Evolutionary conservation across 2,329 filamentous ascomycete genomes (phyloP), one percentile per base, ranked within the genome.

Genomic region (Metarhizium rileyi): DNA sequence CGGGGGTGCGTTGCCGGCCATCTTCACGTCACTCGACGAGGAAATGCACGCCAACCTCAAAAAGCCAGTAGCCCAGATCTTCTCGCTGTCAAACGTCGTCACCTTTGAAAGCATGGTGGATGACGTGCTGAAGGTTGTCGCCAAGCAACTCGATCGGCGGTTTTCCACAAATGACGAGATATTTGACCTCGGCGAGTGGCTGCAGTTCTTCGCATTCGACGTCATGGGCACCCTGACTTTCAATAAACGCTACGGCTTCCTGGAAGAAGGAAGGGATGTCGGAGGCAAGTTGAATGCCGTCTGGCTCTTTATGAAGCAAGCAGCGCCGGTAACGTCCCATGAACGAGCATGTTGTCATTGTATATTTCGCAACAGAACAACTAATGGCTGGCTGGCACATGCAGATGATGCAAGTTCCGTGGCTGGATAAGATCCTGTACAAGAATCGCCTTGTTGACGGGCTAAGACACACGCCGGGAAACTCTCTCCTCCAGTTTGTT

Each of bases 401-500:
- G 4, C 6, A 50, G 48, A 40, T 46, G n/a, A 50, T 44, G 20
- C 52, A 50, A 27, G 46, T 53, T 9, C 45, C 48, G 4, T 46
- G 43, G 48, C 36, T 50, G 4, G 48, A 50, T 23, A 40, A 38
- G 44, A 14, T 50, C 6, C 33, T 46, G n/a, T 44, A 44, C 16
- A 50, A 50, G 26, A 50, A 50, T 9, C 48, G 48, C 33, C 46
- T 66, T 3, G 25, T 44, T n/a, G 41, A 44, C 22, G 6, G 8
- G 14, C 14, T 44, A 16, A 18, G 41, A 26, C 41, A 44, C 14
- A 44, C 41, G 2, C 41, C 41, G 5, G 59, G 49, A 0, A 27
- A 59, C 3, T 67, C 61, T 58, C 42, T 66, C 30, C 59, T 66
- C 41, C 61, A 51, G 26, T 67, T 63, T 49, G 61, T 64, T 2